These are phyloP conservation scores for Galerina sulciceps DNA, from an alignment of 768 basidiomycete genomes.

Conservation along the genomic window DNA sequence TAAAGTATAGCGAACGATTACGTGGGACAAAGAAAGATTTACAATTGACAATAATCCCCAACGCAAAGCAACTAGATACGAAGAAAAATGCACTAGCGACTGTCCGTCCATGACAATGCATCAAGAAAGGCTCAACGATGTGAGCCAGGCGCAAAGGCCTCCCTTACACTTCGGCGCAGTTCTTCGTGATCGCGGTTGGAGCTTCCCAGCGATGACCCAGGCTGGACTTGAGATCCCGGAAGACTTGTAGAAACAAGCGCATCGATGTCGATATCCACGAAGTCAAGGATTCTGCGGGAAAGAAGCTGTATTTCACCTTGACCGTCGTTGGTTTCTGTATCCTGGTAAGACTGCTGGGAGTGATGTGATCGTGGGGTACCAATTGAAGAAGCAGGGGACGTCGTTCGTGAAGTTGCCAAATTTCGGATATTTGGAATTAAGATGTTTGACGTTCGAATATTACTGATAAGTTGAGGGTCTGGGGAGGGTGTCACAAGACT, in stretches of 20 bases:
- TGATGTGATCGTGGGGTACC: constrained; percentile 75
- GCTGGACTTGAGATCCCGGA: constrained; percentile 68
- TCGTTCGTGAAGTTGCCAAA: constrained; percentile 73
- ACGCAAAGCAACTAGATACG: constrained; percentile 15
- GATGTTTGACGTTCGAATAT: constrained; percentile 83
- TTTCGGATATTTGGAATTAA: constrained; percentile 87
- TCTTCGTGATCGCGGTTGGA: constrained; percentile 78
- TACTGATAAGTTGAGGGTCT: constrained; percentile 90
- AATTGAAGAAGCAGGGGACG: constrained; percentile 73
- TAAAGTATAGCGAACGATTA: background rate
- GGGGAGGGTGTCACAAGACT: constrained; percentile 4
- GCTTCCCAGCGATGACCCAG: constrained; percentile 69
- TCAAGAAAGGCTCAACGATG: constrained; percentile 43
- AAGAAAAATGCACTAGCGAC: constrained; percentile 12
- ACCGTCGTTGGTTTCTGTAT: constrained; percentile 85
- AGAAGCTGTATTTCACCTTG: constrained; percentile 91
- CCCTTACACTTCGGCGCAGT: constrained; percentile 78
- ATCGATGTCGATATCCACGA: constrained; percentile 78
- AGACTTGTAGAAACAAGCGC: constrained; percentile 62
- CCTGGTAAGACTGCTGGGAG: constrained; percentile 77
- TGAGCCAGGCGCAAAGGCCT: constrained; percentile 75
- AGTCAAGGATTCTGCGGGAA: constrained; percentile 83
- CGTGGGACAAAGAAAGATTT: background rate
- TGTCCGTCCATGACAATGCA: constrained; percentile 20
- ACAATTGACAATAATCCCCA: constrained; percentile 14